These are phyloP conservation scores for Nicotiana tabacum DNA, from an alignment of 257 asterid genomes.

Conservation along the genomic window DNA sequence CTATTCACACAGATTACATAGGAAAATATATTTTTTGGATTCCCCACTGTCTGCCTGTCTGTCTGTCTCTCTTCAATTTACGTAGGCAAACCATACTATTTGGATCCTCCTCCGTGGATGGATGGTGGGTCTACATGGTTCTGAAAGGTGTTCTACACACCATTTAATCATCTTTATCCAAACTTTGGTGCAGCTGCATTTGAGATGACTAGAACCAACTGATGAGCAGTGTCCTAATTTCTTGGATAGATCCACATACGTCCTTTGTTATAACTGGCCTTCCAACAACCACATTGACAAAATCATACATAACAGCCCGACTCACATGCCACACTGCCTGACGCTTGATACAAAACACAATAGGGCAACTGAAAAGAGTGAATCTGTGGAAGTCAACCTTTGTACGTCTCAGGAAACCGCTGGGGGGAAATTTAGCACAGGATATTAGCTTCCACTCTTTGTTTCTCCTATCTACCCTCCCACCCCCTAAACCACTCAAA, in stretches of 20 bases:
- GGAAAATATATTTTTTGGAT: background rate
- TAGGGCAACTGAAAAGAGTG: background rate
- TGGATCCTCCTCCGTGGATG: background rate
- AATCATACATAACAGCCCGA: background rate
- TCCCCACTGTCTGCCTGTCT: background rate
- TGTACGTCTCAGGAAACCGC: background rate
- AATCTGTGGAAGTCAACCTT: background rate
- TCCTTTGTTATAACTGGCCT: background rate
- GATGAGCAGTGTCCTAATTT: background rate
- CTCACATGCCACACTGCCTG: background rate
- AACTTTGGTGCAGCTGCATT: background rate
- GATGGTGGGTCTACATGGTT: slow-evolving; percentile 4
- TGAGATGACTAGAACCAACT: background rate
- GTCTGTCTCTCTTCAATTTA: background rate
- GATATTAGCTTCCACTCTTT: background rate
- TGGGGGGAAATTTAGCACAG: background rate
- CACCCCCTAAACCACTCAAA: background rate
- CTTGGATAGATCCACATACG: background rate
- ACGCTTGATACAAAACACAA: background rate
- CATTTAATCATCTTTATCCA: background rate
- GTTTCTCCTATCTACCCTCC: background rate
- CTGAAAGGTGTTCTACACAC: slow-evolving; percentile 2
- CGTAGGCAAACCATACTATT: background rate
- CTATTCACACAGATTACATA: slow-evolving; percentile 1
- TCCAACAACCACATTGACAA: background rate